A percentile compares a stretch with the other conserved stretches of the same genome.
phyloP scores from a whole-genome alignment of 768 basidiomycete species.

The Naganishia randhawae region DNA sequence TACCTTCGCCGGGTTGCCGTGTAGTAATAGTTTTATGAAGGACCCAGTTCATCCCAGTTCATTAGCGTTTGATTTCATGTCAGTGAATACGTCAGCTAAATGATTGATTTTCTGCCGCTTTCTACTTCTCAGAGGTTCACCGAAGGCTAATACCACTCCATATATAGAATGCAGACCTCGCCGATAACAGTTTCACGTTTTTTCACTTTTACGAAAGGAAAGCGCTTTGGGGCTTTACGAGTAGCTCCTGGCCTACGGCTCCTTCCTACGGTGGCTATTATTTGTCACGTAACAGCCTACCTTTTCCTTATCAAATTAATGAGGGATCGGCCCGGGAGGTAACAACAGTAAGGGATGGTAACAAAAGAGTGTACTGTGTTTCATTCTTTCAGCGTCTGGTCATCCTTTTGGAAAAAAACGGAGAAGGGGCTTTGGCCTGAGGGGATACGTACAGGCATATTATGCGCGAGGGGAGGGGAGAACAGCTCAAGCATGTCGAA shows the following conservation, averaged over 20 bases:
- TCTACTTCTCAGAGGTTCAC: not conserved
- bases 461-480: not conserved
- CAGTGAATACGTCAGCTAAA: not conserved
- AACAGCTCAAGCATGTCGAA: not conserved
- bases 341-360: not conserved
- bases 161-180: not conserved
- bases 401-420: not conserved
- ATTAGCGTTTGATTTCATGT: slow-evolving; percentile 14
- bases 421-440: not conserved
- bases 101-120: not conserved
- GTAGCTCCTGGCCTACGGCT: not conserved
- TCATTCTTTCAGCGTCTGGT: not conserved
- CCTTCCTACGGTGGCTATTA: not conserved
- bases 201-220: not conserved
- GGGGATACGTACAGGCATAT: not conserved
- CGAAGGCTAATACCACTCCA: slow-evolving; percentile 9
- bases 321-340: not conserved
- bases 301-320: not conserved
- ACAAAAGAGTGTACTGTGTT: not conserved
- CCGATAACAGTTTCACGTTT: not conserved
- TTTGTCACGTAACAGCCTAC: not conserved
- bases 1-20: too few relatives aligned
- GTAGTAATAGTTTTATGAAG: too few relatives aligned
- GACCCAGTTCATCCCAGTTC: too few relatives aligned
- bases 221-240: not conserved